Evolutionary conservation across 768 basidiomycete species (phyloP).

Genomic region (Amyloporia xantha): DNA sequence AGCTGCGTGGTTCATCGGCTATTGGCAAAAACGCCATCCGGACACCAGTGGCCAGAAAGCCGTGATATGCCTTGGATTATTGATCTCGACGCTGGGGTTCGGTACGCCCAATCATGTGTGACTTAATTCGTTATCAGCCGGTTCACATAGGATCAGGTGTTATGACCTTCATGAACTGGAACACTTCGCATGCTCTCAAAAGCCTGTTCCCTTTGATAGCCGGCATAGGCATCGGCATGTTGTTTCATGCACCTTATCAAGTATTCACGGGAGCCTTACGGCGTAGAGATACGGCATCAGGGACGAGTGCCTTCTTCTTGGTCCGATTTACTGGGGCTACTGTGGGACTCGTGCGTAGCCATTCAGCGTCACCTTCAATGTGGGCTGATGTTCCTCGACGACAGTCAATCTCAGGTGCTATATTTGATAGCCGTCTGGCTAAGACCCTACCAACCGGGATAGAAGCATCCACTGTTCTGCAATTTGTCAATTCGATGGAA

Average conservation of each 20-base stretch:
- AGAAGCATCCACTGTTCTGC: constrained; percentile 43
- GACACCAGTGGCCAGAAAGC: constrained; percentile 62
- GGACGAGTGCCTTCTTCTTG: constrained; percentile 83
- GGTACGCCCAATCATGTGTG: constrained; percentile 36
- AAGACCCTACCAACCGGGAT: constrained; percentile 43
- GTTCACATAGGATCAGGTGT: constrained; percentile 45
- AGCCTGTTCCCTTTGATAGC: constrained; percentile 59
- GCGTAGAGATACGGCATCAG: constrained; percentile 62
- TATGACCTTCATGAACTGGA: constrained; percentile 53
- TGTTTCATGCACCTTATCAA: constrained; percentile 83
- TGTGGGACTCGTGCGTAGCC: constrained; percentile 57
- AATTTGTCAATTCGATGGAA: constrained; percentile 38
- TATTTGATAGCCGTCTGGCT: constrained; percentile 53
- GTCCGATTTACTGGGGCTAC: constrained; percentile 85
- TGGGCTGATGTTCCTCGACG: constrained; percentile 3
- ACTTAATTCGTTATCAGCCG: neutral
- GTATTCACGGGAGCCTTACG: constrained; percentile 64
- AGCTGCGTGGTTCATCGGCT: constrained; percentile 76
- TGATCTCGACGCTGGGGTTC: constrained; percentile 65
- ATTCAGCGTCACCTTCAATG: neutral
- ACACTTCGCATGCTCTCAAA: constrained; percentile 40
- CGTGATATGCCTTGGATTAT: constrained; percentile 56
- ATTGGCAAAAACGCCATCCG: constrained; percentile 48
- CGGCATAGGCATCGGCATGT: constrained; percentile 74
- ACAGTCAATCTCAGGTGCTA: constrained; percentile 70